phyloP scores from a whole-genome alignment of 164 flowering plant species.

The Liquidambar formosana region DNA sequence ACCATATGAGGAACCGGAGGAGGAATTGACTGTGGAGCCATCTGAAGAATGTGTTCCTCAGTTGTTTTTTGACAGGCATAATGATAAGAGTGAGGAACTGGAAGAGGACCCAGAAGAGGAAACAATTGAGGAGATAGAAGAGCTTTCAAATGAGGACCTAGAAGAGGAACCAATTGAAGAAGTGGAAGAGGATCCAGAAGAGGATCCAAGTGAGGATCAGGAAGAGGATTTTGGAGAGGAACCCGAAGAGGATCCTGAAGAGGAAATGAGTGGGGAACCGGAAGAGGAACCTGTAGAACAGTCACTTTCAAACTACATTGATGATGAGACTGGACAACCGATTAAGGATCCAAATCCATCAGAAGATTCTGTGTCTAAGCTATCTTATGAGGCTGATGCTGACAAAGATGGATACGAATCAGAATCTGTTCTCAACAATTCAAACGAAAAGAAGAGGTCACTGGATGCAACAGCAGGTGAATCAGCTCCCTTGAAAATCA shows the following conservation, averaged over 20 bases:
- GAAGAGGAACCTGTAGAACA: conserved; percentile 8
- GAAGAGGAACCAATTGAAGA: background rate
- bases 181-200: background rate
- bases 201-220: background rate
- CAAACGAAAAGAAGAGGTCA: conserved; percentile 25
- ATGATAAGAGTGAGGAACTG: background rate
- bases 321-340: background rate
- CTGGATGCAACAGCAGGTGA: conserved; percentile 14
- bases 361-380: conserved; percentile 1
- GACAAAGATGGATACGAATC: background rate
- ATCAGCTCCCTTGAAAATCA: conserved; percentile 4
- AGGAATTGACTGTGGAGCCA: background rate
- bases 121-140: background rate
- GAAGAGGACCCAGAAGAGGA: background rate
- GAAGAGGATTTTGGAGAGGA: background rate
- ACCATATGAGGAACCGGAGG: background rate
- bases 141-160: background rate
- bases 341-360: background rate
- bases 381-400: background rate
- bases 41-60: background rate
- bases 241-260: background rate
- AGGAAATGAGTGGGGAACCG: conserved; percentile 2
- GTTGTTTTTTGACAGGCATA: background rate
- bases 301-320: background rate
- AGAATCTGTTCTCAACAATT: conserved; percentile 8